A percentile compares a stretch with the other conserved stretches of the same genome.
Conservation (phyloP, 2,329 filamentous ascomycete species). For the Colletotrichum trifolii region DNA sequence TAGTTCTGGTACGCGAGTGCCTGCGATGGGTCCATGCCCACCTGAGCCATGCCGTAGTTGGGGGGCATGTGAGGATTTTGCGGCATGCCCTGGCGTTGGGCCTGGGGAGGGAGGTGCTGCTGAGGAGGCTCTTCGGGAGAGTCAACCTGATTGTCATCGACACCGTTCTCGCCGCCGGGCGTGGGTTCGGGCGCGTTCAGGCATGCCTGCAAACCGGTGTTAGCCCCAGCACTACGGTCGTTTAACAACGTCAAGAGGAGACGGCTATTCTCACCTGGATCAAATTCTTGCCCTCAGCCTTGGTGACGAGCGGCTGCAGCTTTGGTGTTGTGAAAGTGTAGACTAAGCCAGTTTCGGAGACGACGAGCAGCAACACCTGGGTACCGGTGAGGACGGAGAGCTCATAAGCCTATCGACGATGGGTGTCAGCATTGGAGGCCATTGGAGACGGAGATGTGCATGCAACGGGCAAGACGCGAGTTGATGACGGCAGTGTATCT, state of each 20-base stretch:
- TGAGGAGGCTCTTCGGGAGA: conserved; percentile 90
- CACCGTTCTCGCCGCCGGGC: conserved; percentile 82
- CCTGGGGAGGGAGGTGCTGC: conserved; percentile 77
- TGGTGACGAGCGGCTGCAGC: conserved; percentile 96
- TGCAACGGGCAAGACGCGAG: not conserved
- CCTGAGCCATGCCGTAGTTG: conserved; percentile 67
- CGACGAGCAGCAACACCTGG: conserved; percentile 94
- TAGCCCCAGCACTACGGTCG: not conserved
- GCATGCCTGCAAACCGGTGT: conserved; percentile 75
- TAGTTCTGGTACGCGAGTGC: conserved; percentile 87
- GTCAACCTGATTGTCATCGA: conserved; percentile 84
- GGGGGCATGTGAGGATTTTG: conserved; percentile 71
- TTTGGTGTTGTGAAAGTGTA: conserved; percentile 99
- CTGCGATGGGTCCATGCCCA: conserved; percentile 80
- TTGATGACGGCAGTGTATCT: not conserved
- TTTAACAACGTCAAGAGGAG: too few species aligned
- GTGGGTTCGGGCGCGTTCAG: conserved; percentile 94
- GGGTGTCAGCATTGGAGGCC: conserved; percentile 32
- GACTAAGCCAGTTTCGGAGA: conserved; percentile 96
- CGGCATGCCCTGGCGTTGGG: conserved; percentile 71
- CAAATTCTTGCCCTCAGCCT: conserved; percentile 98
- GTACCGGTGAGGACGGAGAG: conserved; percentile 97
- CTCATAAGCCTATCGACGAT: conserved; percentile 83
- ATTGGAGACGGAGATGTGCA: not conserved
- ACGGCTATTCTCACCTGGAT: conserved; percentile 80